Evolutionary conservation across 1,139 yeast species (phyloP).

Genomic region (Yamadazyma pseudoaaseri): DNA sequence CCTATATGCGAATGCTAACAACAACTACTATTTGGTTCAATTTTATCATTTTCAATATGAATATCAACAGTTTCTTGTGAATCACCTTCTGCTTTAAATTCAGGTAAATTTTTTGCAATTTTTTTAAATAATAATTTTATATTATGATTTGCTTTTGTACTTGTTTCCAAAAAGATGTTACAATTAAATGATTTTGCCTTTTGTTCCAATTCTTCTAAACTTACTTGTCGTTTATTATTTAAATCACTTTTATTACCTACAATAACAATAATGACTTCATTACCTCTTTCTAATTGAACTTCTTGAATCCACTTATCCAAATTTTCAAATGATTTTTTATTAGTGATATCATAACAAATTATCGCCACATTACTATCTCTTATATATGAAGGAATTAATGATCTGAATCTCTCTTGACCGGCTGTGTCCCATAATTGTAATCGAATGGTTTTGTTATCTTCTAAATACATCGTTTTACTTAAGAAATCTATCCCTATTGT

Average conservation of each 20-base stretch:
- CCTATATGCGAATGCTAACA: no score
- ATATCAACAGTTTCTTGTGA: slow-evolving; percentile 44
- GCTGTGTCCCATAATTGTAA: slow-evolving; percentile 61
- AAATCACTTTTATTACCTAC: slow-evolving; percentile 64
- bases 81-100: slow-evolving; percentile 53
- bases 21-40: slow-evolving; percentile 3
- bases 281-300: slow-evolving; percentile 74
- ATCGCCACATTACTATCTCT: slow-evolving; percentile 98
- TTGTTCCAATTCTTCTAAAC: slow-evolving; percentile 76
- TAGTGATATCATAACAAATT: slow-evolving; percentile 90
- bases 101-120: slow-evolving; percentile 89
- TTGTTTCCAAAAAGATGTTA: slow-evolving; percentile 83
- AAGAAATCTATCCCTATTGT: slow-evolving; percentile 96
- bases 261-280: slow-evolving; percentile 52
- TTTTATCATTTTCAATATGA: slow-evolving; percentile 25
- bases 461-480: slow-evolving; percentile 70
- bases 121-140: slow-evolving; percentile 86
- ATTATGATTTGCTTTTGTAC: slow-evolving; percentile 93
- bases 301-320: slow-evolving; percentile 53
- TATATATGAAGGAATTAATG: slow-evolving; percentile 78
- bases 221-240: slow-evolving; percentile 73
- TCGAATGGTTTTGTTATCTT: slow-evolving; percentile 54
- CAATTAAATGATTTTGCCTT: slow-evolving; percentile 56
- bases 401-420: slow-evolving; percentile 61
- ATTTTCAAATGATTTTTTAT: slow-evolving; percentile 75